Evolutionary conservation across 306 rosid species (phyloP), one percentile per base, ranked within the genome.

Genomic region (Inga leiocalycina): DNA sequence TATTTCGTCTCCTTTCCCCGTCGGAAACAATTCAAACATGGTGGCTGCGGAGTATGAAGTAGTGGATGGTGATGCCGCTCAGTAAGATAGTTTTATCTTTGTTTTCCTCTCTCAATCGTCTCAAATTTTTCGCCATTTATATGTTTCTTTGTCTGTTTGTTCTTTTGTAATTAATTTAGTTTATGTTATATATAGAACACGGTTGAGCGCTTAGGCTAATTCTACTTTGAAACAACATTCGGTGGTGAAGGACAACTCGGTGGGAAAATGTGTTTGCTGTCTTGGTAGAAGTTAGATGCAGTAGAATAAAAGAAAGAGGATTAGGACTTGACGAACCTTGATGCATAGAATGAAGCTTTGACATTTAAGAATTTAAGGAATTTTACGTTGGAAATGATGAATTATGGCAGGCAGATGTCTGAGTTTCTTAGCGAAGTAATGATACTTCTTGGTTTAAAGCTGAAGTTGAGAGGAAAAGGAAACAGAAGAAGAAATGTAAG

Each of bases 31-130:
- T 66, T 74, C 72, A 45, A 52, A 35, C 67, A 41, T 41, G 24
- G 64, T 0, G 22, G 48, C 71, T 51, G 61, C 35, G 52, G 75
- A 71, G 74, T 56, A 41, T 14, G 19, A 69, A 4, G 75, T 16
- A 62, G 44, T 81, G 48, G 12, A 43, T 16, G 4, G 73, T 44
- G 75, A 71, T 41, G 46, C 57, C 10, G 37, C 84, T 41, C 77
- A 14, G 89, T 87, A 78, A 78, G 89, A 65, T 77, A 24, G 45
- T 74, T 27, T 39, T 11, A 24, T 32, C 75, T 52, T 59, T 41
- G 10, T 61, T 16, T 79, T 11, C 30, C 22, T 37, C 45, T 13
- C 14, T 15, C 24, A 32, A 32, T 32, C 57, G 54, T 72, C 65
- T n/a, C 8, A 19, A 43, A 20, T 61, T 45, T 80, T 15, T 79